phyloP scores from a whole-genome alignment of 331 rosid species.

The Malus hybrid region DNA sequence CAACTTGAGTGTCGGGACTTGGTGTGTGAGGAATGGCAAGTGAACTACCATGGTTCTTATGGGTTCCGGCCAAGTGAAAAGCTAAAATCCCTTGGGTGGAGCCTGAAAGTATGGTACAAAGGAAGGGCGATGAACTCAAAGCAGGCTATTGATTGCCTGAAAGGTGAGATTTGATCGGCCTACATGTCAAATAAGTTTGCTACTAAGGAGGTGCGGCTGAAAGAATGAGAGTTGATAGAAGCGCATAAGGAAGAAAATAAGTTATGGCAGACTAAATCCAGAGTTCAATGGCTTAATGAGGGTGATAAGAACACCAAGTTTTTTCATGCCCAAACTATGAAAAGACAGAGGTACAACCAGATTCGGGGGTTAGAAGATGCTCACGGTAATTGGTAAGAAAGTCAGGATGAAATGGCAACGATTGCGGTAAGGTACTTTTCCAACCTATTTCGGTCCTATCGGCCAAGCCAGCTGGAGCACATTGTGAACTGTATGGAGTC shows the following conservation, averaged over 20 bases:
- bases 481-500: no score
- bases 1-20: no score
- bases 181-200: no score
- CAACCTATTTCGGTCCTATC: rapidly evolving
- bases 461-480: rapidly evolving
- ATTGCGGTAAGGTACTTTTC: rapidly evolving
- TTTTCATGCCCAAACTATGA: no score
- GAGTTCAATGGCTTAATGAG: no score
- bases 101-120: no score
- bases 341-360: no score
- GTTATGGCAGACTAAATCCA: rapidly evolving
- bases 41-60: rapidly evolving
- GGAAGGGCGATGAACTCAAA: rapidly evolving
- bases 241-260: no score
- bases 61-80: no score
- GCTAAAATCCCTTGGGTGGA: rapidly evolving
- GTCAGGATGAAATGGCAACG: rapidly evolving
- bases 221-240: rapidly evolving
- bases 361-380: no score
- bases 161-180: rapidly evolving
- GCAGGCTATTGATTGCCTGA: rapidly evolving
- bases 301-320: no score
- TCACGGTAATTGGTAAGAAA: rapidly evolving
- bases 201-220: rapidly evolving
- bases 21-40: no score